phyloP scores from a whole-genome alignment of 805 yeast genomes.

The Myxozyma vanderwaltii region DNA sequence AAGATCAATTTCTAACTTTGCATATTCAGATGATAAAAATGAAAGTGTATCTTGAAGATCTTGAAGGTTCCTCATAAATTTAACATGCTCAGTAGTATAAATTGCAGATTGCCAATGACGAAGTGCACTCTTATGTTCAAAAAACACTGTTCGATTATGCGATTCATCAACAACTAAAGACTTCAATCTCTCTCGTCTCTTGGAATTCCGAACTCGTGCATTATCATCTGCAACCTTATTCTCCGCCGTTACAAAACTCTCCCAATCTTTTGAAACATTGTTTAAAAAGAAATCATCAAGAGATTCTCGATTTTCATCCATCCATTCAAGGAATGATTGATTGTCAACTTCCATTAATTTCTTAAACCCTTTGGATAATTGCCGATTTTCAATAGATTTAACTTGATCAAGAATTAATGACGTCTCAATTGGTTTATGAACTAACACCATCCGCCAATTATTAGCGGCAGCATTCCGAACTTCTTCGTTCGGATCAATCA shows the following conservation, averaged over 20 bases:
- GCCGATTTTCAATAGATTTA: conserved; percentile 19
- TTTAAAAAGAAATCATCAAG: conserved; percentile 30
- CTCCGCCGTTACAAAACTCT: conserved; percentile 25
- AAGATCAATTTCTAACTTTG: conserved; percentile 50
- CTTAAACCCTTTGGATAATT: conserved; percentile 26
- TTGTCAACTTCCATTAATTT: conserved; percentile 27
- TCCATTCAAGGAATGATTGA: conserved; percentile 26
- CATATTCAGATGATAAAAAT: conserved; percentile 53
- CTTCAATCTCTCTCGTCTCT: conserved; percentile 28
- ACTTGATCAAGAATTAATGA: conserved; percentile 29
- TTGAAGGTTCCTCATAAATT: conserved; percentile 57
- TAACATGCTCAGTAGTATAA: conserved; percentile 43
- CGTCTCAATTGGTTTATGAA: conserved; percentile 31
- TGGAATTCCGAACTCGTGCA: conserved; percentile 8
- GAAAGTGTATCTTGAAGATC: conserved; percentile 65
- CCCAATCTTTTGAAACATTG: conserved; percentile 31
- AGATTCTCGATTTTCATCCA: conserved; percentile 18
- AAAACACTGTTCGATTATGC: conserved; percentile 14
- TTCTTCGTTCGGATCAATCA: conserved; percentile 18
- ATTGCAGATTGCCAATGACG: conserved; percentile 36
- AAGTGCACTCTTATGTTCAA: conserved; percentile 29
- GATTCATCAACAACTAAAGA: conserved; percentile 16
- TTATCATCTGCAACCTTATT: conserved; percentile 24
- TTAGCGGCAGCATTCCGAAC: conserved; percentile 30
- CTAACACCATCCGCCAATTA: conserved; percentile 30